Base-by-base conservation (phyloP, 495 filamentous ascomycete genomes). In the Lophium mytilinum region DNA sequence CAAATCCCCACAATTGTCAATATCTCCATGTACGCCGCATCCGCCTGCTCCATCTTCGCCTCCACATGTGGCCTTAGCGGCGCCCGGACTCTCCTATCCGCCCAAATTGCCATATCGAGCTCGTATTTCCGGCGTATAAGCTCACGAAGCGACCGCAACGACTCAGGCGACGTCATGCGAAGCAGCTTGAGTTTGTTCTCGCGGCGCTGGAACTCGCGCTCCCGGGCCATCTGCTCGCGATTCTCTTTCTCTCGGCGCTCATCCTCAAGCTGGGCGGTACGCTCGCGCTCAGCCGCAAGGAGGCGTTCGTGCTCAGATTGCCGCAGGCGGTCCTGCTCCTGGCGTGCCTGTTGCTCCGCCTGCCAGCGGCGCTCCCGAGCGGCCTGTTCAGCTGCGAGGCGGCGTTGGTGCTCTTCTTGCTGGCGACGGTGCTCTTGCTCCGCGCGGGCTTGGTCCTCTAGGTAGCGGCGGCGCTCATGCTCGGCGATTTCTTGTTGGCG, bases 71-170 rank as follows among this genome's bases (percentile, higher is more conserved):
- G 43, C 30, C 45, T 37, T 6, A 47, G 19, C 6, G 51, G 57
- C 33, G 2, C 12, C 18, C 51, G 34, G 11, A 24, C 52, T 3
- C 34, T 41, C 35, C 34, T 41, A 3, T 47, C 9, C 12, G 21
- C 34, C 57, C 57, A 60, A 43, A 60, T 60, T 0, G 35, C 9
- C 11, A 60, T 34, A 39, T 60, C 57, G 18, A 60, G 36, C 33
- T 51, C 17, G 35, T 60, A 60, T 45, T 41, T 53, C n/a, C 39
- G 21, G 19, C 51, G 52, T 17, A 60, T 50, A 5, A 60, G 52
- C 43, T 60, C 52, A 21, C 51, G 57, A 6, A 60, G 52, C 24
- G 34, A 24, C 4, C 57, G 57, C 14, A 60, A 33, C 4, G 52
- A 19, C 30, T 55, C 57, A 11, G 57, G 57, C 9, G 52, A 40